These are phyloP conservation scores for Termitomyces titanicus DNA, from an alignment of 768 basidiomycete species.

Conservation along the genomic window DNA sequence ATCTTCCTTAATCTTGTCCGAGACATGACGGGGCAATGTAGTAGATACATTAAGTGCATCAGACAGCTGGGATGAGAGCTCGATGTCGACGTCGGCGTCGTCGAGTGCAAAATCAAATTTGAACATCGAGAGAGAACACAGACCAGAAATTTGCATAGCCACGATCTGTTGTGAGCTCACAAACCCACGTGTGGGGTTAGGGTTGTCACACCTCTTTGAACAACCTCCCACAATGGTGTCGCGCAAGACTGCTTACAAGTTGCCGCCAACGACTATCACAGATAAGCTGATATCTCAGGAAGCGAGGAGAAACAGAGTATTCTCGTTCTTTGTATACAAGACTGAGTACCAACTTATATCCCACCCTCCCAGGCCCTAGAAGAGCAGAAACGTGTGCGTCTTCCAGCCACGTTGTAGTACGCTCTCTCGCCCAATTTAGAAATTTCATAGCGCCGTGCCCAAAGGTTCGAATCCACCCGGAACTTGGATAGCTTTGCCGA, in stretches of 20 bases:
- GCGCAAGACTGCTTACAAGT: constrained; percentile 36
- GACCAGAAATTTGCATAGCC: constrained; percentile 8
- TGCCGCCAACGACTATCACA: constrained; percentile 34
- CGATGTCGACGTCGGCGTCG: constrained; percentile 28
- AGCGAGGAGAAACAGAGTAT: constrained; percentile 47
- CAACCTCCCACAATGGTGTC: constrained; percentile 1
- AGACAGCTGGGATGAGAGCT: constrained; percentile 7
- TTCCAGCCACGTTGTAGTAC: constrained; percentile 17
- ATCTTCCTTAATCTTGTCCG: constrained; percentile 7
- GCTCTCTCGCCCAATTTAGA: neutral
- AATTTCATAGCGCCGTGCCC: constrained; percentile 49
- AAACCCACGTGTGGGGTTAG: constrained; percentile 14
- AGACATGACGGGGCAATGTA: neutral
- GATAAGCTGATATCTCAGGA: constrained; percentile 56
- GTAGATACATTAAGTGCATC: constrained; percentile 4
- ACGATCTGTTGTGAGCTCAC: too few species aligned
- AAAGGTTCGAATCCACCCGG: constrained; percentile 60
- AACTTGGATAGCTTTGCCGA: constrained; percentile 52
- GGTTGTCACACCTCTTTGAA: neutral
- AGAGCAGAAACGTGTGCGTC: constrained; percentile 71
- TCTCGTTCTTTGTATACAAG: neutral
- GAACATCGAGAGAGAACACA: constrained; percentile 46
- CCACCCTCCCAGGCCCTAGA: constrained; percentile 61
- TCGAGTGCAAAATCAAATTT: constrained; percentile 69
- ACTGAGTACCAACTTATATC: neutral